Base-by-base conservation (phyloP, 345 rosid genomes). In the Salix dunnii region DNA sequence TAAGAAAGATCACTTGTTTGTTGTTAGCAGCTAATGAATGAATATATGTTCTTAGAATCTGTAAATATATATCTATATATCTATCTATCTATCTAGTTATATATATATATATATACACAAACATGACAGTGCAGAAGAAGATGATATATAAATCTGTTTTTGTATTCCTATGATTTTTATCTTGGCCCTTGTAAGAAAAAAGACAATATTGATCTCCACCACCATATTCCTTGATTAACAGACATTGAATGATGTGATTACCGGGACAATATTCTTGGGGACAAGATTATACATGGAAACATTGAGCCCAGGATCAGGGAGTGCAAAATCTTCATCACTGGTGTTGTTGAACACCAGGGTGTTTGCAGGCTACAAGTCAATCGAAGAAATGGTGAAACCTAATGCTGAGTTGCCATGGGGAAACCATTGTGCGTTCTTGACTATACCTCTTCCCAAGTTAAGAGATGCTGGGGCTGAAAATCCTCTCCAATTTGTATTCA, bases 191-290 rank as follows among this genome's bases (percentile, higher is more conserved):
- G 35, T 31, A 31, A 31, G 0, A 31, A 31, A 31, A 31, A 31
- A 31, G 35, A 31, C 5, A 31, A 33, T 33, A 33, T 33, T 33
- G 1, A 33, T 33, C 6, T 33, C 0, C 1, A 31, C 0, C 5
- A 0, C 5, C 2, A 8, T 43, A 12, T 58, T 8, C 1, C 1
- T 21, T 5, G 5, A 20, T 58, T 16, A 48, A 1, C 36, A 87
- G 89, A 89, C 89, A 1, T 60, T 85, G 69, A 89, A 89, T 55
- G 91, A 89, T 76, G 84, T 87, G 33, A 81, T 89, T 3, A 28
- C 79, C 1, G 91, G 91, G 21, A 71, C 65, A 53, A 81, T 89
- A 35, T 85, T 87, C 84, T 23, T 83, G 5, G 90, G 87, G 16
- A 78, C 81, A 30, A 81, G 88, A 68, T 43, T 84, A 17, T 89